Evolutionary conservation across 768 basidiomycete genomes (phyloP).

Genomic region (Agaricus subrufescens): DNA sequence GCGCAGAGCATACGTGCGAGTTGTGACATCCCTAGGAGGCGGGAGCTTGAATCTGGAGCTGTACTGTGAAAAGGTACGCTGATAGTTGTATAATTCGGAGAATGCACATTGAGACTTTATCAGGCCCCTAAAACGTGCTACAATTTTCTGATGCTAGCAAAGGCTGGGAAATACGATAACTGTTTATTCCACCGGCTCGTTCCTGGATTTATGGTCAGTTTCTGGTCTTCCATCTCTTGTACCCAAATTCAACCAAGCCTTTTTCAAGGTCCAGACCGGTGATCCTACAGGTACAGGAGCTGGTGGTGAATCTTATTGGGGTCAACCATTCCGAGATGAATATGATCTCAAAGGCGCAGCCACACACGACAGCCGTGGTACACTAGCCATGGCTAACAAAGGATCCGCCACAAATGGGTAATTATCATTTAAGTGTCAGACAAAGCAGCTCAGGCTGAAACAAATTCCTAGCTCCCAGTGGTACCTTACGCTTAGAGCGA

Average conservation of each 20-base stretch:
- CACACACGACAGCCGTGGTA: constrained; percentile 80
- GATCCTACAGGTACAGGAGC: constrained; percentile 95
- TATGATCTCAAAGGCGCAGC: constrained; percentile 83
- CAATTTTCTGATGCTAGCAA: constrained; percentile 94
- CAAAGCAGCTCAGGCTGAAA: not conserved
- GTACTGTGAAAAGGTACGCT: constrained; percentile 77
- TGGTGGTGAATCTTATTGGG: constrained; percentile 93
- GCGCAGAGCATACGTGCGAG: constrained; percentile 91
- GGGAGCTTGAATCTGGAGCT: constrained; percentile 81
- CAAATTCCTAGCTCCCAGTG: constrained; percentile 70
- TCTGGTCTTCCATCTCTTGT: not conserved
- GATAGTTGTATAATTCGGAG: not conserved
- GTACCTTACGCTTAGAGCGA: constrained; percentile 82
- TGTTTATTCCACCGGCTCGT: constrained; percentile 90
- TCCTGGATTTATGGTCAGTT: constrained; percentile 87
- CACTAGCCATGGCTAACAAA: constrained; percentile 94
- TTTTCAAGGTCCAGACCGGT: constrained; percentile 84
- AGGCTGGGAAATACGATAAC: constrained; percentile 85
- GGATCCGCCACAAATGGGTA: constrained; percentile 87
- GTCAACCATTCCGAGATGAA: constrained; percentile 94
- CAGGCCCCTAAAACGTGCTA: constrained; percentile 98
- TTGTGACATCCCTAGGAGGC: constrained; percentile 88
- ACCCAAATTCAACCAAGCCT: constrained; percentile 4
- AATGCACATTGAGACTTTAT: not conserved
- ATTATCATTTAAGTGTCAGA: constrained; percentile 12